phyloP scores from a whole-genome alignment of 441 rosid species.

The Pelargonium myrrhifolium region DNA sequence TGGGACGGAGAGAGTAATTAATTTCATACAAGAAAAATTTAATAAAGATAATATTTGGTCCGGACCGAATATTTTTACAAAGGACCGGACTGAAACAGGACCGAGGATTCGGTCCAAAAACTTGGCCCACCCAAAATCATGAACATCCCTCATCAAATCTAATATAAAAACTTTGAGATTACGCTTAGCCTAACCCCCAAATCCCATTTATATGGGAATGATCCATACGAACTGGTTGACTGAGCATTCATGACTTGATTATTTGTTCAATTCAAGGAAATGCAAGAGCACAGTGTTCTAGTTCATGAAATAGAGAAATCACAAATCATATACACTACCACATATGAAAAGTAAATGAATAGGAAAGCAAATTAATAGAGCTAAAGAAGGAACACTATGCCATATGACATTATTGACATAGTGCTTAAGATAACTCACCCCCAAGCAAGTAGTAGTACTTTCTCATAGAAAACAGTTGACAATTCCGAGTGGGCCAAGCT shows the following conservation, averaged over 20 bases:
- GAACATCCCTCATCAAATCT: too few relatives aligned
- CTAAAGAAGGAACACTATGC: background rate
- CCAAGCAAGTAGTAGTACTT: constrained; percentile 79
- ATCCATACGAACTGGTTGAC: background rate
- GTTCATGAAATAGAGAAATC: background rate
- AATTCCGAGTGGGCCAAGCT: constrained; percentile 93
- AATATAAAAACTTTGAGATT: background rate
- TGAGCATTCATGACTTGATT: background rate
- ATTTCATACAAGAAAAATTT: too few relatives aligned
- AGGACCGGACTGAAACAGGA: too few relatives aligned
- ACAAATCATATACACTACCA: constrained; percentile 1
- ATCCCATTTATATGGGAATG: background rate
- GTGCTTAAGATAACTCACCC: constrained; percentile 53
- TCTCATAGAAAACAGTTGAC: constrained; percentile 88
- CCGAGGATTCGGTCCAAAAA: too few relatives aligned
- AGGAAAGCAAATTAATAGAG: constrained; percentile 3
- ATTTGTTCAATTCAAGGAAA: background rate
- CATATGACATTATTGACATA: background rate
- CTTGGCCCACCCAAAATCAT: too few relatives aligned
- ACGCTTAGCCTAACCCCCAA: background rate
- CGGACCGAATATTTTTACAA: too few relatives aligned
- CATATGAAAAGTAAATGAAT: background rate
- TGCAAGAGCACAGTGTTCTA: background rate
- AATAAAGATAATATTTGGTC: too few relatives aligned
- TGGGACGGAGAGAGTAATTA: too few relatives aligned